Conservation (phyloP, 352 stramenopile species). For the Globisporangium polare region DNA sequence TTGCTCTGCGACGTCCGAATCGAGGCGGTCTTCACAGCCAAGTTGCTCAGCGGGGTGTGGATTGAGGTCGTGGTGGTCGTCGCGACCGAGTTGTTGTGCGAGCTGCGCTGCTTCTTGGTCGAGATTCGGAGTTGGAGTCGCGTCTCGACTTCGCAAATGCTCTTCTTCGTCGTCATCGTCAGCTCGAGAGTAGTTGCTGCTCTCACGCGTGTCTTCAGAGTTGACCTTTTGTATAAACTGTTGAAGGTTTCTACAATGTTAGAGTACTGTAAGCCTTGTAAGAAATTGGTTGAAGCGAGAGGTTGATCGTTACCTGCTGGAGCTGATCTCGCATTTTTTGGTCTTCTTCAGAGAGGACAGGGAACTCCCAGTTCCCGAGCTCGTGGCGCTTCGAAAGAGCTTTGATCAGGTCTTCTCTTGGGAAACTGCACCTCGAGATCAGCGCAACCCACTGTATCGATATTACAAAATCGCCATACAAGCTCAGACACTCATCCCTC, state of each 20-base stretch:
- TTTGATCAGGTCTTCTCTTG: conserved; percentile 22
- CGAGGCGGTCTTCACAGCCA: neutral
- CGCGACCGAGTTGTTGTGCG: neutral
- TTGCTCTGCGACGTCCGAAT: neutral
- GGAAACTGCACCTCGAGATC: conserved; percentile 45
- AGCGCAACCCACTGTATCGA: conserved; percentile 35
- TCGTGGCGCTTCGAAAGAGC: conserved; percentile 47
- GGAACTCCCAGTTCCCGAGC: conserved; percentile 47
- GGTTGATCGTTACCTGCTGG: conserved; percentile 23
- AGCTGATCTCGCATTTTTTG: conserved; percentile 26
- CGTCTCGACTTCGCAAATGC: neutral
- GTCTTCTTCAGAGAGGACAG: conserved; percentile 39
- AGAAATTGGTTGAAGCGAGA: neutral
- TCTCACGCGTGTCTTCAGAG: neutral
- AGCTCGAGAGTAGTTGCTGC: neutral
- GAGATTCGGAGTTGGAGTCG: neutral
- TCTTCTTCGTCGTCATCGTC: neutral
- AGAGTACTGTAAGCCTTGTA: neutral
- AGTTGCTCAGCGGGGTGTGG: neutral
- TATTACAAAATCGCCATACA: neutral
- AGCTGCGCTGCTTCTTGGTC: neutral
- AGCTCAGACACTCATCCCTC: neutral
- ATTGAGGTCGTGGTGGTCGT: neutral
- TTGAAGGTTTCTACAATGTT: neutral
- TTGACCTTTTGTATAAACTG: conserved; percentile 6